These are phyloP conservation scores for Dalbergia cochinchinensis DNA, from an alignment of 306 rosid species.

Conservation along the genomic window DNA sequence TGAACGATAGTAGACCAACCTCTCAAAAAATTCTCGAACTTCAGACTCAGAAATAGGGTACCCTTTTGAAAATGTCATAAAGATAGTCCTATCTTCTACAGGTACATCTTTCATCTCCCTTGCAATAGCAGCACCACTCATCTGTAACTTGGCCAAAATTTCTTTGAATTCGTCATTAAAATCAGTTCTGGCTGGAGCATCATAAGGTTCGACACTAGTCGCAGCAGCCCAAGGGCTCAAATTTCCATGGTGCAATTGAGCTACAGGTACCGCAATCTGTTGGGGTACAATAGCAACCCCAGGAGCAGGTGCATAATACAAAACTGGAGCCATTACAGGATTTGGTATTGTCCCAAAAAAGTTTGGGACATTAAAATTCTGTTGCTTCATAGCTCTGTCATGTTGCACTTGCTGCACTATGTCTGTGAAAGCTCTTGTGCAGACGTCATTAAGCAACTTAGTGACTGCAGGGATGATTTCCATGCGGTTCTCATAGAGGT, in stretches of 20 bases:
- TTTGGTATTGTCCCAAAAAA: neutral
- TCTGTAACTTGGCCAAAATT: constrained; percentile 22
- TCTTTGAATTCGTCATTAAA: constrained; percentile 37
- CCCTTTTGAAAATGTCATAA: constrained; percentile 73
- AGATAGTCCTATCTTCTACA: constrained; percentile 64
- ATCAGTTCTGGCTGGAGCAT: neutral
- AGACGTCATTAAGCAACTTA: constrained; percentile 46
- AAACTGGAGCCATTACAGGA: neutral
- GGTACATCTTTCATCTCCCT: constrained; percentile 10
- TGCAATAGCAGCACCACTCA: neutral
- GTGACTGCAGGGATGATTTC: constrained; percentile 40
- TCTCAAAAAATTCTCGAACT: constrained; percentile 55
- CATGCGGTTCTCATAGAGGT: constrained; percentile 50
- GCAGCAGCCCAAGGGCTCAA: neutral
- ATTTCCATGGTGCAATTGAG: constrained; percentile 28
- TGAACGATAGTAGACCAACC: no score
- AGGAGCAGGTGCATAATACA: neutral
- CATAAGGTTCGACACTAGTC: neutral
- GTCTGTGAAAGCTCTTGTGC: constrained; percentile 61
- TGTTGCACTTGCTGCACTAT: constrained; percentile 42
- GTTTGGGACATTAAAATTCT: neutral
- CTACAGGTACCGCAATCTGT: neutral
- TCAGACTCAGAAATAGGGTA: constrained; percentile 67
- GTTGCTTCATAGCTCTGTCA: neutral
- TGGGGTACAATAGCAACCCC: neutral